Evolutionary conservation across 1,284 basidiomycete genomes (phyloP).

Genomic region (Microbotryum saponariae): DNA sequence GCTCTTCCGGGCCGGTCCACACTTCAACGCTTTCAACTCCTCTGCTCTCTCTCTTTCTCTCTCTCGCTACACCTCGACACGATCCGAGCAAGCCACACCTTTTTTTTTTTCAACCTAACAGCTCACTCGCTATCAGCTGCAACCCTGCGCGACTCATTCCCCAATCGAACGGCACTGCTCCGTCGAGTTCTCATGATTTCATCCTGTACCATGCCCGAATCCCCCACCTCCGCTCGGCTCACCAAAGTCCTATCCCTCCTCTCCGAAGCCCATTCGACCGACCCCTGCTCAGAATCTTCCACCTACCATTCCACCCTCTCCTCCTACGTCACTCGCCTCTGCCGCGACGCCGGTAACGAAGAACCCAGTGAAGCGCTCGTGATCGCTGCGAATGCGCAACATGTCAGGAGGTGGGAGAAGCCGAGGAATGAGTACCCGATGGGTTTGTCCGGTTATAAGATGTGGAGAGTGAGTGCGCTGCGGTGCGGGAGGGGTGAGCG

Average conservation of each 20-base stretch:
- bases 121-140: too few species aligned
- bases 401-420: constrained; percentile 18
- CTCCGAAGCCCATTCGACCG: not conserved
- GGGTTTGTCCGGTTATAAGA: constrained; percentile 20
- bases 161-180: too few species aligned
- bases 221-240: constrained; percentile 9
- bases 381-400: constrained; percentile 15
- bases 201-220: not conserved
- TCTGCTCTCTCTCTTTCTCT: too few species aligned
- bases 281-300: constrained; percentile 3
- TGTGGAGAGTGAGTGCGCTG: constrained; percentile 17
- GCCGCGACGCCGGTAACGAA: not conserved
- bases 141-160: too few species aligned
- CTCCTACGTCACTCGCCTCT: constrained; percentile 1
- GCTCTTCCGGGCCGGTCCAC: too few species aligned
- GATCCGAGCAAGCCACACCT: too few species aligned
- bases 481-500: too few species aligned
- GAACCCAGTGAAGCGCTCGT: constrained; percentile 12
- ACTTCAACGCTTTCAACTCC: too few species aligned
- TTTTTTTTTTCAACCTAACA: too few species aligned
- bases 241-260: constrained; percentile 4
- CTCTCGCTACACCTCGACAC: too few species aligned
- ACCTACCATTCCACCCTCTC: constrained; percentile 15
- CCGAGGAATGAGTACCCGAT: constrained; percentile 8
- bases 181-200: too few species aligned